Base-by-base conservation (phyloP, 1,139 yeast species). In the Zygosaccharomyces sapae region DNA sequence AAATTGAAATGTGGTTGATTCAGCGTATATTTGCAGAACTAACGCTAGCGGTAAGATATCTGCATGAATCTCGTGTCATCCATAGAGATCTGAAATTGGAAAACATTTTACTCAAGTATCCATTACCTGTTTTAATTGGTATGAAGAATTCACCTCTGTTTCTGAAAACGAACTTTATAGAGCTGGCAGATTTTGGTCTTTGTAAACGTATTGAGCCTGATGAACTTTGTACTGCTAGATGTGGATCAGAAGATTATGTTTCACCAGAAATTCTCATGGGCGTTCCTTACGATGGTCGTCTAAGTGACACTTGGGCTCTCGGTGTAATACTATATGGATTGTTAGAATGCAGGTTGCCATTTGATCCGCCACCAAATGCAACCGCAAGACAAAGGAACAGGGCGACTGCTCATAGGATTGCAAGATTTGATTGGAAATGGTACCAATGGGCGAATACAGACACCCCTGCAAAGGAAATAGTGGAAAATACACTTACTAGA, bases 161-260 rank as follows among this genome's bases (percentile, higher is more conserved):
- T 31, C 43, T 24, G 25, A 48, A 44, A 20, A 54, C 55, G 10
- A 56, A 55, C 34, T 52, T 87, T 2, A 76, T 81, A 1, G 82
- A 86, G 33, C 66, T 92, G 38, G 83, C 95, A 0, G 98, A 92
- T 70, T 82, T 92, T 67, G 98, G 98, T 0, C 74, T 92, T 24
- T 84, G 96, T 10, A 82, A 88, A 57, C 71, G 73, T 46, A 74
- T 90, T 18, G 78, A 76, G 41, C 75, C 77, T 1, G 72, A 70
- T 0, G 72, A 77, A 52, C 58, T 83, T 48, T 73, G 94, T 25
- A 74, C 84, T 2, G 90, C 97, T 0, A 70, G 97, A 49, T 92
- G 98, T 67, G 98, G 98, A 0, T 86, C 96, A 1, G 96, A 88
- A 55, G 97, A 92, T 65, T 92, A 92, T 58, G 95, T 92, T 2